These are phyloP conservation scores for Ceratocystis diversiconidia DNA, from an alignment of 2,329 filamentous ascomycete genomes.

Conservation along the genomic window DNA sequence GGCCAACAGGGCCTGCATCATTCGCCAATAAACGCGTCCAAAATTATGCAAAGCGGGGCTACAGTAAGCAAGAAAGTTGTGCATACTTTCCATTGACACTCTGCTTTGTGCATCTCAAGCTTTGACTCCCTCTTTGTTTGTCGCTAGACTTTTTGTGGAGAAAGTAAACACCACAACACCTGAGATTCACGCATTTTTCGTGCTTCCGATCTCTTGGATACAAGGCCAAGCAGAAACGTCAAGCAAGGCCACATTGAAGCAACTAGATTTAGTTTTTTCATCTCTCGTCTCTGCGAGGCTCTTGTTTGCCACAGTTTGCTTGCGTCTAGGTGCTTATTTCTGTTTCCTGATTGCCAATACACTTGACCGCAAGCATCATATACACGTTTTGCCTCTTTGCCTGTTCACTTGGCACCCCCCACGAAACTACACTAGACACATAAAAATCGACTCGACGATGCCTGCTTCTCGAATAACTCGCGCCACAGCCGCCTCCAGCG, in stretches of 20 bases:
- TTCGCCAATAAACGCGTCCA: constrained; percentile 7
- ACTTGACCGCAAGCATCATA: background rate
- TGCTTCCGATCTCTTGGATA: background rate
- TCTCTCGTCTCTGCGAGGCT: background rate
- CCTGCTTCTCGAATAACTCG: constrained; percentile 5
- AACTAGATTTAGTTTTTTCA: background rate
- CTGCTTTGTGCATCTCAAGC: background rate
- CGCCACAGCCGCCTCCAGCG: constrained; percentile 21
- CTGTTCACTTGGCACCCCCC: background rate
- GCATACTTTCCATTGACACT: background rate
- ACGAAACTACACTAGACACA: background rate
- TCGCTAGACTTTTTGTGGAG: background rate
- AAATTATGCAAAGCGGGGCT: constrained; percentile 2
- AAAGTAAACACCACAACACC: constrained; percentile 6
- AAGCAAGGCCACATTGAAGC: background rate
- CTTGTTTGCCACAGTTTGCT: background rate
- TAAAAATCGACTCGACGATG: background rate
- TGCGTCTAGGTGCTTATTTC: background rate
- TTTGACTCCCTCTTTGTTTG: background rate
- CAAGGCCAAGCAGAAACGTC: background rate
- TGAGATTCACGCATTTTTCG: constrained; percentile 2
- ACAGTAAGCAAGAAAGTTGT: background rate
- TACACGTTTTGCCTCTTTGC: background rate
- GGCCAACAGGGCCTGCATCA: background rate
- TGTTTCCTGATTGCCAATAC: background rate